Base-by-base conservation (phyloP, 805 yeast genomes). In the Clavispora santaluciae region DNA sequence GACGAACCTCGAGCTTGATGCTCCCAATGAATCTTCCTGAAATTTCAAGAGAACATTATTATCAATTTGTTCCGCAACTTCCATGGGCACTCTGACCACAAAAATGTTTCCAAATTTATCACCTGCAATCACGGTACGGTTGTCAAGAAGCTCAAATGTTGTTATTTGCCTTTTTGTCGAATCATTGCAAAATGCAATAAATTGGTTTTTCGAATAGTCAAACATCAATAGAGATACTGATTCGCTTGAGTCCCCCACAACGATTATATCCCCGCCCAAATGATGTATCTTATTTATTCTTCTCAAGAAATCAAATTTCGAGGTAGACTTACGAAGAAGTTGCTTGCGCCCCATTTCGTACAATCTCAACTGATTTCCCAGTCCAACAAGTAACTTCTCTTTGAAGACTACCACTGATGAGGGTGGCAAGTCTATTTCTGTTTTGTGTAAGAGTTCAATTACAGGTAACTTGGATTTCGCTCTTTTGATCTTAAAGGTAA, bases 51-150 rank as follows among this genome's bases (percentile, higher is more conserved):
- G 36, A 16, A 64, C 49, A 12, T 81, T 86, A 37, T 71, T 75
- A 43, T 75, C 81, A 18, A 78, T 61, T 31, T 70, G 56, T 33
- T 64, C 61, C 0, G 81, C 73, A 0, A 71, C 66, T 4, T 69
- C 63, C n/a, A 63, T 62, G 0, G 83, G 76, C 30, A 83, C 60
- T 43, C 96, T 66, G 30, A 87, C 61, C 1, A 86, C 74, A 61
- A 83, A 80, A 0, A 89, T 35, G 51, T 83, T 86, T 0, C 98
- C 97, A 61, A 85, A 88, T 54, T 81, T 82, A 57, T 93, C 98
- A 11, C 96, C 96, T 1, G 86, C 87, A 30, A 84, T 66, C 1
- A 85, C 76, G 0, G 96, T 88, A 41, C 79, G 79, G 46, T 78
- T 75, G 57, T 93, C 98, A 5, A 93, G 61, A 48, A 78, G 63